phyloP scores from a whole-genome alignment of 306 rosid species.

The Leucaena leucocephala region DNA sequence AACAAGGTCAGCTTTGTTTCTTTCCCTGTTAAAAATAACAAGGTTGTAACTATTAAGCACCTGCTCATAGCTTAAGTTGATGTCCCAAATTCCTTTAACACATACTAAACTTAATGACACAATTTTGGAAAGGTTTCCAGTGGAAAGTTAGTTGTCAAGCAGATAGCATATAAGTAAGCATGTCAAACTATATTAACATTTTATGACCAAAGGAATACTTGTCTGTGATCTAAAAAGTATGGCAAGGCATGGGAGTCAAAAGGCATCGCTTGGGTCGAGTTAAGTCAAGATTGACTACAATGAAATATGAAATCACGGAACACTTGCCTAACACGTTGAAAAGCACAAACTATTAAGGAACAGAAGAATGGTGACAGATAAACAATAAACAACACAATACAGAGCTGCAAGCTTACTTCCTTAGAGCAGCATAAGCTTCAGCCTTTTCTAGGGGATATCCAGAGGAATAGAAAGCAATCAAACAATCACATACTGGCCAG shows the following conservation, averaged over 20 bases:
- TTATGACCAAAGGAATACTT: neutral
- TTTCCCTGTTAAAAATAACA: neutral
- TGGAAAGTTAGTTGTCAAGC: neutral
- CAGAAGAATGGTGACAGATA: neutral
- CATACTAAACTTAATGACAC: neutral
- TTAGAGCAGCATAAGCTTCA: slow-evolving; percentile 76
- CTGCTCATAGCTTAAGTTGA: neutral
- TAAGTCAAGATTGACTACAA: too few species aligned
- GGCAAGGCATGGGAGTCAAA: too few species aligned
- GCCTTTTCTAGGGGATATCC: slow-evolving; percentile 96
- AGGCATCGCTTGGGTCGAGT: too few species aligned
- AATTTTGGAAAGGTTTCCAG: neutral
- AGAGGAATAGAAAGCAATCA: slow-evolving; percentile 90
- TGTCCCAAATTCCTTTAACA: too few species aligned
- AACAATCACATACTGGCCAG: slow-evolving; percentile 91
- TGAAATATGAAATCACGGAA: too few species aligned
- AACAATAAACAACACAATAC: slow-evolving; percentile 13
- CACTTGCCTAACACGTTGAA: slow-evolving; percentile 1
- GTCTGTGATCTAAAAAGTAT: neutral
- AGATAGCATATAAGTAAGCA: neutral
- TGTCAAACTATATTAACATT: neutral
- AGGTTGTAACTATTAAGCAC: neutral
- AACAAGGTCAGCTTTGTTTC: neutral
- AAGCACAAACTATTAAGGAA: slow-evolving; percentile 12
- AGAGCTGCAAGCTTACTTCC: slow-evolving; percentile 72